phyloP scores from a whole-genome alignment of 345 rosid genomes.

The Euphorbia pulcherrima region DNA sequence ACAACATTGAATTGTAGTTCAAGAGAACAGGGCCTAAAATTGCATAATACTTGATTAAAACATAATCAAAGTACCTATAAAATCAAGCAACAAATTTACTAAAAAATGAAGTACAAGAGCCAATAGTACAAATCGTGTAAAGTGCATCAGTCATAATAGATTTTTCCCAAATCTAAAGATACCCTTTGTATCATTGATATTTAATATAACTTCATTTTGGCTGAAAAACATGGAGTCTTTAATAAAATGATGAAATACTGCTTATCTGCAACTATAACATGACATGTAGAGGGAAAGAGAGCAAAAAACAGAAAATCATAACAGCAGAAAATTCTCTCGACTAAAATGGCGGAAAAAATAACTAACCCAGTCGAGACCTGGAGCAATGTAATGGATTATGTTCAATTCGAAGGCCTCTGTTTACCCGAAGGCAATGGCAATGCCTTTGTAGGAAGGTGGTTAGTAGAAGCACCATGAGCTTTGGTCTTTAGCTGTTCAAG shows the following conservation, averaged over 20 bases:
- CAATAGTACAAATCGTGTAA: too few relatives aligned
- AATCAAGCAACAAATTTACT: too few relatives aligned
- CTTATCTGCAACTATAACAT: too few relatives aligned
- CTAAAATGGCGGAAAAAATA: neutral
- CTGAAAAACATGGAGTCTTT: neutral
- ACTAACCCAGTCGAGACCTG: neutral
- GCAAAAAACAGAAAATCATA: neutral
- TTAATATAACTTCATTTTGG: too few relatives aligned
- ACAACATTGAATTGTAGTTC: too few relatives aligned
- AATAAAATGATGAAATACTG: neutral
- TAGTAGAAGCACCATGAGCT: constrained; percentile 40
- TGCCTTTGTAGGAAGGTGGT: constrained; percentile 35
- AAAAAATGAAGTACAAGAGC: too few relatives aligned
- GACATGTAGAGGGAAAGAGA: neutral
- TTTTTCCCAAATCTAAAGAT: too few relatives aligned
- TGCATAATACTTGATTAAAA: too few relatives aligned
- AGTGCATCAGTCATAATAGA: too few relatives aligned
- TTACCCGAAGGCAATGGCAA: constrained; percentile 40
- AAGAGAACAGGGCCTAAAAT: too few relatives aligned
- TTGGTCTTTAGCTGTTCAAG: constrained; percentile 61
- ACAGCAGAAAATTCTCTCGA: neutral
- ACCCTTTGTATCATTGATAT: too few relatives aligned
- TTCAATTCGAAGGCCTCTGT: constrained; percentile 17
- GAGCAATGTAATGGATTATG: constrained; percentile 1
- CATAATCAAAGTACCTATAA: too few relatives aligned